phyloP scores from a whole-genome alignment of 2,329 filamentous ascomycete genomes.

The Monilinia polystroma region DNA sequence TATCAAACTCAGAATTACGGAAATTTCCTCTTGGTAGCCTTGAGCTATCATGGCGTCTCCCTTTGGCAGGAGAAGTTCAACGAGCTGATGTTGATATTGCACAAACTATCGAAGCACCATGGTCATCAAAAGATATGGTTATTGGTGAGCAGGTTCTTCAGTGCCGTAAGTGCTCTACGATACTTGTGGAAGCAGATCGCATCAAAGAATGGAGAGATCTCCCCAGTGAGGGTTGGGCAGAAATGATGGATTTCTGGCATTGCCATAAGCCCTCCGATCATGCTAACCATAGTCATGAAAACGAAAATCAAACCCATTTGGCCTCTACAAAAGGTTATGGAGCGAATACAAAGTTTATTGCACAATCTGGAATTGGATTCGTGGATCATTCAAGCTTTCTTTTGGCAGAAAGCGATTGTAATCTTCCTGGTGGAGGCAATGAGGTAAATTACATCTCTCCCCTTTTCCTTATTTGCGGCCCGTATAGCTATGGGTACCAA shows the following conservation, averaged over 20 bases:
- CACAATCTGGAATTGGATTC: conserved; percentile 66
- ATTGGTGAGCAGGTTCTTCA: conserved; percentile 36
- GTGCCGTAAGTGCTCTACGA: conserved; percentile 48
- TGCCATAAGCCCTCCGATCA: conserved; percentile 85
- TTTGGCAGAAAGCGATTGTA: conserved; percentile 66
- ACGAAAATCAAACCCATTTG: conserved; percentile 38
- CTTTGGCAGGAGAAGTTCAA: conserved; percentile 38
- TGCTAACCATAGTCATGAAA: conserved; percentile 40
- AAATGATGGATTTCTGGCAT: conserved; percentile 99
- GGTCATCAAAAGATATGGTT: conserved; percentile 54
- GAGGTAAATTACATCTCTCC: conserved; percentile 3
- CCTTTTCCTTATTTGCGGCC: not conserved
- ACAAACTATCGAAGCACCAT: conserved; percentile 41
- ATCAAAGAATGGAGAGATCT: conserved; percentile 79
- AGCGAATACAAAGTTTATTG: conserved; percentile 71
- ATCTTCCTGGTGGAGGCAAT: conserved; percentile 14
- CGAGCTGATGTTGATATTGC: conserved; percentile 25
- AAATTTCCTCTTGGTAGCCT: conserved; percentile 35
- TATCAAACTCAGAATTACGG: conserved; percentile 27
- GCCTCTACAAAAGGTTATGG: conserved; percentile 73
- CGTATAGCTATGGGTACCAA: conserved; percentile 48
- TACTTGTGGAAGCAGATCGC: conserved; percentile 41
- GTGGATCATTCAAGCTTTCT: conserved; percentile 80
- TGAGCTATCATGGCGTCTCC: conserved; percentile 56
- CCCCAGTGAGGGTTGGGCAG: conserved; percentile 95